Percentiles rank a stretch among this genome's conserved stretches.
Evolutionary conservation across 176 grass and related monocot genomes (phyloP).

Genomic region (Elaeis guineensis): DNA sequence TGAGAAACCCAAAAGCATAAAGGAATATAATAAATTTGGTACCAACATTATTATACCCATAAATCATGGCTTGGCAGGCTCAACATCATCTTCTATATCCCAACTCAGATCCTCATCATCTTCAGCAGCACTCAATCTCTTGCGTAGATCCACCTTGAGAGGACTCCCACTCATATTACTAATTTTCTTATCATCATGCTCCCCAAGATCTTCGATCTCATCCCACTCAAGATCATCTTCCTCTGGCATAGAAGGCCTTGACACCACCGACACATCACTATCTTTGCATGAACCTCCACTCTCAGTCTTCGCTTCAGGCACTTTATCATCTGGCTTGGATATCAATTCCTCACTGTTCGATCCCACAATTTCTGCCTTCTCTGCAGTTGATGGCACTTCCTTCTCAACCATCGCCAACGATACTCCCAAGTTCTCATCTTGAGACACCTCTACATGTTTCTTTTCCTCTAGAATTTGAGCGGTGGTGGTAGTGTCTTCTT

Average conservation of each 20-base stretch:
- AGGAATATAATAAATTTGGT: slow-evolving; percentile 23
- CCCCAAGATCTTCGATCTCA: slow-evolving; percentile 88
- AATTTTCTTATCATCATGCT: slow-evolving; percentile 55
- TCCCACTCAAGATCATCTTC: slow-evolving; percentile 82
- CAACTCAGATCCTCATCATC: slow-evolving; percentile 96
- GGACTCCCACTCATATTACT: slow-evolving; percentile 21
- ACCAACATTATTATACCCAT: slow-evolving; percentile 22
- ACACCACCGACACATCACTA: slow-evolving; percentile 35
- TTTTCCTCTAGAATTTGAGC: background rate
- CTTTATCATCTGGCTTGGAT: background rate
- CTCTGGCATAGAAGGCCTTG: slow-evolving; percentile 22
- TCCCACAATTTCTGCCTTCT: slow-evolving; percentile 3
- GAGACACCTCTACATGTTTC: slow-evolving; percentile 14
- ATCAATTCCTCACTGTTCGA: background rate
- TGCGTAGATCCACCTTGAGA: slow-evolving; percentile 56
- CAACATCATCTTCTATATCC: slow-evolving; percentile 92
- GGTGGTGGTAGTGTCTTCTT: background rate
- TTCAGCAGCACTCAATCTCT: slow-evolving; percentile 57
- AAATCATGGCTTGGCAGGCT: slow-evolving; percentile 13
- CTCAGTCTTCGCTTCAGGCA: slow-evolving; percentile 3
- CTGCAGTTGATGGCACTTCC: background rate
- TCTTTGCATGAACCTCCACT: slow-evolving; percentile 27
- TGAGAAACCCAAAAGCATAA: slow-evolving; percentile 14
- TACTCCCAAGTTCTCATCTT: slow-evolving; percentile 23
- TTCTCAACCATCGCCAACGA: slow-evolving; percentile 28